Evolutionary conservation across 306 rosid genomes (phyloP).

Genomic region (Prosopis cineraria): DNA sequence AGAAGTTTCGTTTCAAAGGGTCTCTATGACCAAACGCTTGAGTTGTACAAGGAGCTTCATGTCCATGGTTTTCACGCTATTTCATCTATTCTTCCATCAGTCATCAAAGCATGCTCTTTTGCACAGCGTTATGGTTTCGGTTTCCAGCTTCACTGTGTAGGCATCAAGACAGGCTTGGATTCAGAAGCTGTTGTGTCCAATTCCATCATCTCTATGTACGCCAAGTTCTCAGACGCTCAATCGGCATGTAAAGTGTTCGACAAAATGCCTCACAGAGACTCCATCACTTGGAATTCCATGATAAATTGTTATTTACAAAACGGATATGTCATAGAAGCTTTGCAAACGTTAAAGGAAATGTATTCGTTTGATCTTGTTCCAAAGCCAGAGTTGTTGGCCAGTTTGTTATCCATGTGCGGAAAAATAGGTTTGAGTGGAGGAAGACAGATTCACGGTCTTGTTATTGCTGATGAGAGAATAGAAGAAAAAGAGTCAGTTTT

Average conservation of each 20-base stretch:
- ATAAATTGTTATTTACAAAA: constrained; percentile 66
- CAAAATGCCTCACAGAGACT: constrained; percentile 55
- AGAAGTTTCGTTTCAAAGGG: constrained; percentile 51
- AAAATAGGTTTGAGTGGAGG: constrained; percentile 44
- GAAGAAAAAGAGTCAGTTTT: constrained; percentile 43
- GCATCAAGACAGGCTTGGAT: constrained; percentile 45
- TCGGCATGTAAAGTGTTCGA: constrained; percentile 64
- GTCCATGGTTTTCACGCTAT: constrained; percentile 30
- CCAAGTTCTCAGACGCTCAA: constrained; percentile 37
- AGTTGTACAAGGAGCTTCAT: constrained; percentile 49
- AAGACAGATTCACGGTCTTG: constrained; percentile 56
- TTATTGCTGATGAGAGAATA: constrained; percentile 52
- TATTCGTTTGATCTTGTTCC: constrained; percentile 43
- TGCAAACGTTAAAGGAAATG: constrained; percentile 44
- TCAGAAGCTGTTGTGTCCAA: constrained; percentile 53
- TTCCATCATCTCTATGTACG: constrained; percentile 64
- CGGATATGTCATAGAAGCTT: constrained; percentile 45
- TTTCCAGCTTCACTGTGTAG: constrained; percentile 58
- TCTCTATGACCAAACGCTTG: constrained; percentile 44
- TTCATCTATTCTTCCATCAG: constrained; percentile 56
- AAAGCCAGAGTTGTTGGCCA: constrained; percentile 60
- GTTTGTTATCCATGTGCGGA: constrained; percentile 56
- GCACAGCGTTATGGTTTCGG: constrained; percentile 41
- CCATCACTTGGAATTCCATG: constrained; percentile 64
- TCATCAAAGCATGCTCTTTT: constrained; percentile 61